phyloP scores from a whole-genome alignment of 768 basidiomycete genomes.

The Chiua virens region DNA sequence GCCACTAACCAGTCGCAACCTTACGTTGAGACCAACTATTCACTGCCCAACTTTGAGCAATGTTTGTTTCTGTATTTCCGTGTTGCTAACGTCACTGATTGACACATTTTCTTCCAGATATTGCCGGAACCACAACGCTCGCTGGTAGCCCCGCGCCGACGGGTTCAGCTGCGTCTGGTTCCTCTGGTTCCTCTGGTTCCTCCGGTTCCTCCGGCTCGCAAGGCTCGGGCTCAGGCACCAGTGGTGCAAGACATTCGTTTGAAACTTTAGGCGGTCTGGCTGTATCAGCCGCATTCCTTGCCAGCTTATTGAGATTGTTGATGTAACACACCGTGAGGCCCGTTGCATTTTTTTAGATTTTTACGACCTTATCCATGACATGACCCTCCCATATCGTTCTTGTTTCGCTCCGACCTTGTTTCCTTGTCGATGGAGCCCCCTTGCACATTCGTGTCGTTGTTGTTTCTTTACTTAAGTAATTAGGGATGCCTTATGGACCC shows the following conservation, averaged over 20 bases:
- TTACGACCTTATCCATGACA: not conserved
- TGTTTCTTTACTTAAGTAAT: not conserved
- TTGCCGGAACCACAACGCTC: conserved; percentile 26
- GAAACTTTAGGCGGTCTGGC: conserved; percentile 9
- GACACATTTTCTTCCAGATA: conserved; percentile 9
- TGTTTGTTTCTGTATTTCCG: conserved; percentile 32
- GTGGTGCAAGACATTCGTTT: not conserved
- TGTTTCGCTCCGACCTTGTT: not conserved
- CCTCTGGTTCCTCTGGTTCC: no score
- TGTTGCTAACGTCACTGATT: not conserved
- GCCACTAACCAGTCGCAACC: conserved; percentile 51
- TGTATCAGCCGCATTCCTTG: conserved; percentile 16
- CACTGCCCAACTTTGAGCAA: conserved; percentile 43
- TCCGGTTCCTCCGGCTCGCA: no score
- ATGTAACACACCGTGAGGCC: conserved; percentile 9
- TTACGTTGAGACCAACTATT: conserved; percentile 48
- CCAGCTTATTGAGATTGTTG: conserved; percentile 14
- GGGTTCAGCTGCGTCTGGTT: not conserved
- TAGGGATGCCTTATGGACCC: not conserved
- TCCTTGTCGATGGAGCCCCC: no score
- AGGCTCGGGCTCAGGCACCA: not conserved
- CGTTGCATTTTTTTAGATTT: not conserved
- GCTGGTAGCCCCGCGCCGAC: conserved; percentile 1
- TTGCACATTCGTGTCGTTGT: no score
- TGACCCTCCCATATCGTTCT: not conserved